Conservation (phyloP, 345 rosid species). For the Eutrema yunnanense region DNA sequence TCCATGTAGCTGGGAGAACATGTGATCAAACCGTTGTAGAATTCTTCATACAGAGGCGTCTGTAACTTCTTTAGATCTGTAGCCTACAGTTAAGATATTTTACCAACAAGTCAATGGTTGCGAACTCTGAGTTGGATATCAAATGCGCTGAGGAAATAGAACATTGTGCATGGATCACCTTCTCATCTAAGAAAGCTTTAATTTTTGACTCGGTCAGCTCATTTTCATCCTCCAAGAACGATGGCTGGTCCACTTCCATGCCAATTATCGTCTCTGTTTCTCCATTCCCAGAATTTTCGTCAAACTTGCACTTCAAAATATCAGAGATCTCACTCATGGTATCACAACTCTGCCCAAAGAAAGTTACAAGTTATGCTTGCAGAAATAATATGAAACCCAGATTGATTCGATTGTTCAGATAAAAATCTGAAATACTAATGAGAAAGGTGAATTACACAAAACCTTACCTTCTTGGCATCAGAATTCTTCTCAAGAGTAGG, state of each 20-base stretch:
- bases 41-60: slow-evolving; percentile 81
- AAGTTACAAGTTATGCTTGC: background rate
- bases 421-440: background rate
- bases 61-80: slow-evolving; percentile 82
- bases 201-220: slow-evolving; percentile 86
- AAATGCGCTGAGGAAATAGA: background rate
- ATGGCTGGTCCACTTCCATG: slow-evolving; percentile 24
- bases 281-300: slow-evolving; percentile 33
- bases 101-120: background rate
- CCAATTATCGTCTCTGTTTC: slow-evolving; percentile 15
- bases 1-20: slow-evolving; percentile 50
- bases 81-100: slow-evolving; percentile 41
- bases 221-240: slow-evolving; percentile 67
- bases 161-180: slow-evolving; percentile 35
- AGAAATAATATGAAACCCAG: background rate
- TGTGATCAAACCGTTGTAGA: slow-evolving; percentile 58
- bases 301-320: slow-evolving; percentile 42
- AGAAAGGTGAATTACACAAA: background rate
- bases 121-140: background rate
- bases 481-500: slow-evolving; percentile 30
- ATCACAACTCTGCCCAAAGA: slow-evolving; percentile 37
- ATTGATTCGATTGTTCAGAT: background rate
- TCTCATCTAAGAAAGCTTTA: slow-evolving; percentile 69
- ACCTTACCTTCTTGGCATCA: slow-evolving; percentile 37
- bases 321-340: slow-evolving; percentile 43